Conservation (phyloP, 371 early-diverging fungal species). For the Paraphysoderma sedebokerense region DNA sequence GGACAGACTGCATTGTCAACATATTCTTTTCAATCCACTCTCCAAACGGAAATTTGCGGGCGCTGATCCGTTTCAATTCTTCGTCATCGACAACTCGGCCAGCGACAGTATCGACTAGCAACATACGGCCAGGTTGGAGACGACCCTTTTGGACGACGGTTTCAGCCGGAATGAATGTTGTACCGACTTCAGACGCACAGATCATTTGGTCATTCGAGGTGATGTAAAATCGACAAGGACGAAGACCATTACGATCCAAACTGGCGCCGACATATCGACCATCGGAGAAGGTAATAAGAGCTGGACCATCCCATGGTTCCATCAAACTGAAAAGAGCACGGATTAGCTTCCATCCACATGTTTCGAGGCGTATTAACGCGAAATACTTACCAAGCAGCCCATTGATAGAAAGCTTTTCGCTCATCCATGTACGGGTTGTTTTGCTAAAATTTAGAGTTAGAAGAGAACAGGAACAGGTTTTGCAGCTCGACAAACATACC, state of each 20-base stretch:
- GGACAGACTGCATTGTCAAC: constrained; percentile 29
- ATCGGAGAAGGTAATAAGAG: constrained; percentile 87
- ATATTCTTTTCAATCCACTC: constrained; percentile 69
- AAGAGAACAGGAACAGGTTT: too few species aligned
- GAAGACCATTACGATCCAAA: constrained; percentile 88
- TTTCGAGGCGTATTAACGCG: too few species aligned
- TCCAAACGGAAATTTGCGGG: constrained; percentile 47
- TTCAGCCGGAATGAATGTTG: constrained; percentile 63
- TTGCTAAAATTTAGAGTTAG: constrained; percentile 29
- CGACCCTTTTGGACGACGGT: constrained; percentile 76
- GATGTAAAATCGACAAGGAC: constrained; percentile 90
- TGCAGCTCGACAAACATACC: too few species aligned
- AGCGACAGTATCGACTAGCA: constrained; percentile 87
- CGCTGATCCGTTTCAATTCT: constrained; percentile 61
- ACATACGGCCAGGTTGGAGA: constrained; percentile 88
- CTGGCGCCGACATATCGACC: constrained; percentile 91
- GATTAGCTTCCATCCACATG: constrained; percentile 62
- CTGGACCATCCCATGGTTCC: constrained; percentile 98
- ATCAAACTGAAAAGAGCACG: constrained; percentile 84
- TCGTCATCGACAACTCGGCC: constrained; percentile 79
- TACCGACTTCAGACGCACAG: constrained; percentile 92
- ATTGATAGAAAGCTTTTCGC: constrained; percentile 79
- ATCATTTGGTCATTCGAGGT: constrained; percentile 86
- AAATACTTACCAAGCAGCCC: too few species aligned
- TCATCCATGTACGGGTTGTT: constrained; percentile 60